Conservation (phyloP, 2,329 filamentous ascomycete genomes). For the Penicillium crustosum region DNA sequence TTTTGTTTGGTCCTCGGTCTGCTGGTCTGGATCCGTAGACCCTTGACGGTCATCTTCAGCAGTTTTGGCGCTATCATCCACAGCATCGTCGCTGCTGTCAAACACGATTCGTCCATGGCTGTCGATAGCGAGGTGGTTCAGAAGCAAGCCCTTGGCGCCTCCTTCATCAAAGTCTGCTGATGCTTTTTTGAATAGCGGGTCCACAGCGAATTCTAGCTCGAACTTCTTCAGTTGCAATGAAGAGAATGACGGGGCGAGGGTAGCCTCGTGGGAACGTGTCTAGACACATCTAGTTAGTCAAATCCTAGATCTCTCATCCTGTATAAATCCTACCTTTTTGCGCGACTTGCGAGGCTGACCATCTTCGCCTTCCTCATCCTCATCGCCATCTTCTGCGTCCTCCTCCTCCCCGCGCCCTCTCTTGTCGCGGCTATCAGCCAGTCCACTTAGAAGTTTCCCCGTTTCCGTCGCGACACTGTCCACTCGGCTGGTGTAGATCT, state of each 20-base stretch:
- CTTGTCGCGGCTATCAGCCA: conserved; percentile 74
- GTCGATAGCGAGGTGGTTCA: conserved; percentile 97
- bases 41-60: conserved; percentile 39
- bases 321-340: conserved; percentile 62
- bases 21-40: conserved; percentile 49
- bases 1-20: conserved; percentile 45
- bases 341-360: conserved; percentile 54
- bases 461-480: conserved; percentile 98
- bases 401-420: conserved; percentile 64
- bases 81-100: conserved; percentile 88
- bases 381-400: conserved; percentile 61
- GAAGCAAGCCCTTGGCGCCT: conserved; percentile 87
- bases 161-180: conserved; percentile 98
- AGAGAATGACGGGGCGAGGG: conserved; percentile 82
- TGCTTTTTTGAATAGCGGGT: conserved; percentile 98
- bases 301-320: background rate
- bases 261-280: conserved; percentile 84
- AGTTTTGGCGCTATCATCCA: conserved; percentile 51
- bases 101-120: conserved; percentile 90
- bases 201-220: conserved; percentile 92
- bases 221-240: conserved; percentile 94
- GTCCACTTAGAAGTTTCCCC: conserved; percentile 85
- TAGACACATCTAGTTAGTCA: conserved; percentile 33
- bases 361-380: conserved; percentile 58
- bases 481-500: conserved; percentile 97